Conservation (phyloP, 192 early-diverging fungal genomes). For the Dispira simplex region DNA sequence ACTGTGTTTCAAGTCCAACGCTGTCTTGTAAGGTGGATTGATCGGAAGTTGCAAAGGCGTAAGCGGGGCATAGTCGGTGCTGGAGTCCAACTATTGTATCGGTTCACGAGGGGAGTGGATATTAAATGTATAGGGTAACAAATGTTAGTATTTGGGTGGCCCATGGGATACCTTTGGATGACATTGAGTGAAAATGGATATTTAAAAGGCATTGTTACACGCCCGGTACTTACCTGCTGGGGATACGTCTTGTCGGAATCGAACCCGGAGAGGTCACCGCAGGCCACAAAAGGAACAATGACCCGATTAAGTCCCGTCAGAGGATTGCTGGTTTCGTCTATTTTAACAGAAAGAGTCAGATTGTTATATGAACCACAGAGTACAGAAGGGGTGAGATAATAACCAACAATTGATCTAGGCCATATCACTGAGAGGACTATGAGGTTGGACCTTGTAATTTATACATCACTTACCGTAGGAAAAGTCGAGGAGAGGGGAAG, state of each 20-base stretch:
- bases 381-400: no score
- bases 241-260: conserved; percentile 82
- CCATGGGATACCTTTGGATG: no score
- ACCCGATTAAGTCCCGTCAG: conserved; percentile 53
- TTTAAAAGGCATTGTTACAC: neutral
- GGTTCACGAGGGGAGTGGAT: no score
- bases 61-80: conserved; percentile 26
- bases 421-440: conserved; percentile 4
- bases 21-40: conserved; percentile 75
- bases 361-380: no score
- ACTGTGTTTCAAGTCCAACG: conserved; percentile 54
- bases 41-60: conserved; percentile 77
- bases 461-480: conserved; percentile 33
- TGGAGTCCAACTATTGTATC: conserved; percentile 17
- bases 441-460: no score
- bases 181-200: no score
- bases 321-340: conserved; percentile 28
- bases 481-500: conserved; percentile 74
- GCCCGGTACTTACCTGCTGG: conserved; percentile 28
- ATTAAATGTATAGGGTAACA: no score
- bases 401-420: no score
- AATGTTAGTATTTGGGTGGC: no score
- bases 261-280: conserved; percentile 78
- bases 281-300: conserved; percentile 81
- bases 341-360: no score